Evolutionary conservation across 1,139 yeast genomes (phyloP).

Genomic region (Sugiyamaella neomexicana): DNA sequence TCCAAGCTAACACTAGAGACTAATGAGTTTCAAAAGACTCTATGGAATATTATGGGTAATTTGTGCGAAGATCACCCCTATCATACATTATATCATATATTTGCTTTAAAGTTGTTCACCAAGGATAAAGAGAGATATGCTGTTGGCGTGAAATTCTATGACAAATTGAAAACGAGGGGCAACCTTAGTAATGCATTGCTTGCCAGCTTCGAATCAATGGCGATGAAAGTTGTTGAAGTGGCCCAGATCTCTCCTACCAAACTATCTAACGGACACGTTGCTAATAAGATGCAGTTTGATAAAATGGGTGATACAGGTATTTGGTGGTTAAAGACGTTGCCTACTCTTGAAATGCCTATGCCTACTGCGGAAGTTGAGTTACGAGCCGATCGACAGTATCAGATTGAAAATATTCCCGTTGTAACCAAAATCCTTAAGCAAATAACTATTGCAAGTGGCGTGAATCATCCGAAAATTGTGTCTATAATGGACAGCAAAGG

Average conservation of each 20-base stretch:
- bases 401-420: conserved; percentile 44
- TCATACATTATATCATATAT: conserved; percentile 70
- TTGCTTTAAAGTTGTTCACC: conserved; percentile 37
- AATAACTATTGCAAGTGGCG: conserved; percentile 69
- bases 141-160: conserved; percentile 19
- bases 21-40: conserved; percentile 53
- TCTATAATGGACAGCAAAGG: conserved; percentile 61
- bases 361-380: conserved; percentile 60
- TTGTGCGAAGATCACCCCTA: conserved; percentile 68
- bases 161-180: conserved; percentile 6
- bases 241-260: conserved; percentile 40
- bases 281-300: conserved; percentile 8
- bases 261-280: conserved; percentile 1
- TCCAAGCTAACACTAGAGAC: conserved; percentile 56
- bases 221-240: conserved; percentile 52
- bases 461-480: conserved; percentile 82
- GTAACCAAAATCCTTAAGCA: conserved; percentile 49
- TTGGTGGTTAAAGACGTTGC: conserved; percentile 59
- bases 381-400: conserved; percentile 49
- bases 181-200: conserved; percentile 33
- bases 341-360: conserved; percentile 54
- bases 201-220: conserved; percentile 49
- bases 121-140: conserved; percentile 6
- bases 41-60: conserved; percentile 52
- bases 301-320: conserved; percentile 6